Conservation (phyloP, 169 alveolate species). For the Plasmodium reichenowi region DNA sequence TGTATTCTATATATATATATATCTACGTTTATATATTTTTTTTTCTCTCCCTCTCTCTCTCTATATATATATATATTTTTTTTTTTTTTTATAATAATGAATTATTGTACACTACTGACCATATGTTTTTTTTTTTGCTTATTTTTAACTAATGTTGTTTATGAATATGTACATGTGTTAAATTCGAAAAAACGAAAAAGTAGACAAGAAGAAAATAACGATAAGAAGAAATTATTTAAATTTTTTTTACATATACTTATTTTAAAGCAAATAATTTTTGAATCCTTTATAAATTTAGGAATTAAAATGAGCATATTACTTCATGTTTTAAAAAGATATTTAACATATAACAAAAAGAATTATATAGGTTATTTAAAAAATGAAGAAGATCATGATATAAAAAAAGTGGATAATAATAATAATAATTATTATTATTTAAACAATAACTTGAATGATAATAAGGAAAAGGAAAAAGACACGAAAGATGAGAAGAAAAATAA, state of each 20-base stretch:
- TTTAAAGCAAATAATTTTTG: conserved; percentile 2
- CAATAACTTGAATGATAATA: too few relatives aligned
- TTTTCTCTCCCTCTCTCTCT: too few relatives aligned
- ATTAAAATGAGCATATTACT: conserved; percentile 20
- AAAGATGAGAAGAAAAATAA: not conserved
- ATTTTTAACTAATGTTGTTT: conserved; percentile 12
- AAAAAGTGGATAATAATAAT: not conserved
- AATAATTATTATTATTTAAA: not conserved
- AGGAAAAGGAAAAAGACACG: too few relatives aligned
- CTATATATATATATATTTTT: too few relatives aligned
- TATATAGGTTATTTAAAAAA: not conserved
- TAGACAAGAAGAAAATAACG: not conserved
- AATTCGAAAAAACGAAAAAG: conserved; percentile 7
- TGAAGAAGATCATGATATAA: not conserved
- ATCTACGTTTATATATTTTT: not conserved
- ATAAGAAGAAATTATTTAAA: conserved; percentile 5
- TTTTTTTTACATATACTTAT: conserved; percentile 48
- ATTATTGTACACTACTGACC: too few relatives aligned
- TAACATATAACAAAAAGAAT: not conserved
- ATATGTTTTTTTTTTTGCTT: not conserved
- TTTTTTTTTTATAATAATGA: too few relatives aligned
- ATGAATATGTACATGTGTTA: conserved; percentile 32
- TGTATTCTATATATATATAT: not conserved
- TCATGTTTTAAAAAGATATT: not conserved
- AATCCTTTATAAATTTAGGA: conserved; percentile 11